Base-by-base conservation (phyloP, 257 asterid species). In the Gentiana dahurica region DNA sequence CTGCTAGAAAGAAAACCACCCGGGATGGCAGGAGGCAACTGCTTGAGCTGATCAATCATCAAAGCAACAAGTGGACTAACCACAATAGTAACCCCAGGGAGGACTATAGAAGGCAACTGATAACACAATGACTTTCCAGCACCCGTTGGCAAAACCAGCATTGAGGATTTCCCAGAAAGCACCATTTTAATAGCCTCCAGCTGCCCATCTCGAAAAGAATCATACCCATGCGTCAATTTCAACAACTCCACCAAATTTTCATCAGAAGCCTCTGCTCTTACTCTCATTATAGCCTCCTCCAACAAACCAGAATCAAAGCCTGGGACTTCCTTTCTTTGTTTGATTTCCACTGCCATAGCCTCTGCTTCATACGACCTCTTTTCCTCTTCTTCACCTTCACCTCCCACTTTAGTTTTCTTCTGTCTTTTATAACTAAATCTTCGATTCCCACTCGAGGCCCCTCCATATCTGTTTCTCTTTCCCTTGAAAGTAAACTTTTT, bases 21-120 rank as follows among this genome's bases (percentile, higher is more conserved):
- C 24, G 58, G 78, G 71, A 91, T 78, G 51, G 81, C 73, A 36
- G 88, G 78, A 57, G 95, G 93, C 55, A 87, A 63, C 60, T 91
- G 94, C 73, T 82, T 87, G 62, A 91, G 89, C 73, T 91, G 98
- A 86, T 87, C 98, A 62, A 87, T 79, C 97, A 91, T 91, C 82
- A 91, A 80, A 60, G 98, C 86, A 44, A 91, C 81, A 65, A 91
- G 75, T 65, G 98, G 98, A 70, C 98, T 87, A 49, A 88, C 85
- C 46, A 91, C 98, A 36, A 91, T 76, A 0, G 95, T 87, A 62
- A 81, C 54, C 62, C 98, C 98, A 32, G 80, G 84, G 41, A 91
- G 68, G 57, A 87, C 79, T 65, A 91, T 47, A 3, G 98, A 92
- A 2, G 95, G 89, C 63, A 91, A 72, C 71, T 91, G 98, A 73